These are phyloP conservation scores for Acer saccharum DNA, from an alignment of 345 rosid genomes.

Conservation along the genomic window DNA sequence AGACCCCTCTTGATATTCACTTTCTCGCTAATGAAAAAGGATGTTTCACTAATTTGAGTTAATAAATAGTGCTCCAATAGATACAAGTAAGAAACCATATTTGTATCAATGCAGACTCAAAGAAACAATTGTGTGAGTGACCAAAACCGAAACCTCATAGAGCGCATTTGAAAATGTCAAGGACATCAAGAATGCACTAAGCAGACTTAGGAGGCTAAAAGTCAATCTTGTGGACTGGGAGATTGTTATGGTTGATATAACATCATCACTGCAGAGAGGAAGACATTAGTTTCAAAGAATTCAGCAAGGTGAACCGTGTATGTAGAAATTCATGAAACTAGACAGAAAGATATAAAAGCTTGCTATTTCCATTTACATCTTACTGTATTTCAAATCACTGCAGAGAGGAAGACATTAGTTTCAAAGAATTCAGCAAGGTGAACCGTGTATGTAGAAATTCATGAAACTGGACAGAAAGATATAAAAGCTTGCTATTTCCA, in stretches of 20 bases:
- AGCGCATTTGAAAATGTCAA: conserved; percentile 27
- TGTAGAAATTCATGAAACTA: not conserved
- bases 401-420: conserved; percentile 31
- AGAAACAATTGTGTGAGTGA: not conserved
- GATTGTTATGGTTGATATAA: conserved; percentile 31
- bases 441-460: not conserved
- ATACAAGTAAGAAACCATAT: not conserved
- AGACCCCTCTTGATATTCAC: not conserved
- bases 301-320: not conserved
- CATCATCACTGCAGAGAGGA: conserved; percentile 39
- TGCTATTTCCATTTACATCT: not conserved
- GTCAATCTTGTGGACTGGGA: conserved; percentile 38
- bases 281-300: conserved; percentile 29
- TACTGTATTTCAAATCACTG: conserved; percentile 23
- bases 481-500: conserved; percentile 2
- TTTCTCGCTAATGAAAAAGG: too few species aligned
- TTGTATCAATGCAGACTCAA: not conserved
- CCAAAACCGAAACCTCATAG: conserved; percentile 14
- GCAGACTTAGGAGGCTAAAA: conserved; percentile 27
- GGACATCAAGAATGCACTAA: conserved; percentile 33
- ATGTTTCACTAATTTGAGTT: not conserved
- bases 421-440: conserved; percentile 22
- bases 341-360: not conserved
- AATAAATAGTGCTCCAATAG: not conserved
- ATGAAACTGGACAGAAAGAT: not conserved